phyloP scores from a whole-genome alignment of 2,329 filamentous ascomycete species.

The Diplocarpon rosae region DNA sequence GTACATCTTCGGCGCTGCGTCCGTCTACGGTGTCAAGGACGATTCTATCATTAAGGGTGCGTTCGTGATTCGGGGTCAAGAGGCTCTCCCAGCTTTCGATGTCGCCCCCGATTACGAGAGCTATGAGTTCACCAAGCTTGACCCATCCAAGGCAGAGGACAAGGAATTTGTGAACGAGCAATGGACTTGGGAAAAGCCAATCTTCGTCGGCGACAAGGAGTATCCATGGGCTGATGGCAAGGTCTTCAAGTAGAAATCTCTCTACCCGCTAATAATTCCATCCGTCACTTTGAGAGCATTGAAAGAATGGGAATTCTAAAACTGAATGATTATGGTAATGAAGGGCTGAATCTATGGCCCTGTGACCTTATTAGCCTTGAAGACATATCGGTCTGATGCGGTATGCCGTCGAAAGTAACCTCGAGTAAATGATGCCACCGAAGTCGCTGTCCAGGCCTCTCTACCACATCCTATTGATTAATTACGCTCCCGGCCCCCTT shows the following conservation, averaged over 20 bases:
- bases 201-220: constrained; percentile 73
- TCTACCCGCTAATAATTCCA: constrained; percentile 1
- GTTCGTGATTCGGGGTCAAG: constrained; percentile 89
- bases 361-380: not conserved
- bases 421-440: no score
- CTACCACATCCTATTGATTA: no score
- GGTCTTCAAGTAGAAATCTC: constrained; percentile 85
- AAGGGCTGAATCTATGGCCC: not conserved
- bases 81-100: constrained; percentile 77
- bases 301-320: constrained; percentile 8
- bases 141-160: constrained; percentile 77
- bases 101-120: constrained; percentile 96
- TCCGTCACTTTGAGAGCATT: constrained; percentile 14
- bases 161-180: constrained; percentile 72
- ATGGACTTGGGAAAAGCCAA: constrained; percentile 88
- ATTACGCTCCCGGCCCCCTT: no score
- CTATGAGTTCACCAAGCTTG: constrained; percentile 94
- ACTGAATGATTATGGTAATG: constrained; percentile 17
- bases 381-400: no score
- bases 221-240: constrained; percentile 86
- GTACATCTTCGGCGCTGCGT: constrained; percentile 86
- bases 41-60: constrained; percentile 86
- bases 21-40: constrained; percentile 83
- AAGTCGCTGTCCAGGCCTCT: no score
- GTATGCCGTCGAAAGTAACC: not conserved